A percentile compares a stretch with the other conserved stretches of the same genome.
These are phyloP conservation scores for Stephania cephalantha DNA, from an alignment of 164 flowering plant species.

Conservation along the genomic window DNA sequence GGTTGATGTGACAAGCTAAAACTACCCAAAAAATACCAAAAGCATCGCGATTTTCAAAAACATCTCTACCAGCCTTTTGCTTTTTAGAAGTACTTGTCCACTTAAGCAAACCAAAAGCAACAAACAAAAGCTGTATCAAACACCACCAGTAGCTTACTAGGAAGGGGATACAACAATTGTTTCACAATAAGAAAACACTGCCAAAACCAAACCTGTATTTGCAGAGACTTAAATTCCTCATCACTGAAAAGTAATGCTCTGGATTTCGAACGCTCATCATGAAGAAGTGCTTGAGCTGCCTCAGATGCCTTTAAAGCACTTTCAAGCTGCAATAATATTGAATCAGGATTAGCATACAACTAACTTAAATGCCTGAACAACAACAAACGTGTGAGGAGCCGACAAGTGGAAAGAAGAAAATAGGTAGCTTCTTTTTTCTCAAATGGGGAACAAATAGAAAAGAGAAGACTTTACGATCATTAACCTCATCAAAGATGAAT, in stretches of 20 bases:
- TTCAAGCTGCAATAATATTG: conserved; percentile 44
- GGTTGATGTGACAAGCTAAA: too few relatives aligned
- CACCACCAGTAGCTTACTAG: too few relatives aligned
- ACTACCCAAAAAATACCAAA: too few relatives aligned
- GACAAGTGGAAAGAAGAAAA: background rate
- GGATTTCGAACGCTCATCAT: conserved; percentile 59
- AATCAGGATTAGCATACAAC: background rate
- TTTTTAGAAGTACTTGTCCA: too few relatives aligned
- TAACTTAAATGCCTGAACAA: background rate
- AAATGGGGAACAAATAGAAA: too few relatives aligned
- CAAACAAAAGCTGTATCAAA: too few relatives aligned
- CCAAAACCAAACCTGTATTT: conserved; percentile 56
- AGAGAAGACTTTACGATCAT: too few relatives aligned
- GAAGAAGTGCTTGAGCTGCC: conserved; percentile 52
- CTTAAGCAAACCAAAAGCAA: too few relatives aligned
- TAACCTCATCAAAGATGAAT: background rate
- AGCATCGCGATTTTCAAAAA: too few relatives aligned
- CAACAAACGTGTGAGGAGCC: background rate
- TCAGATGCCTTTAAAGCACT: conserved; percentile 74
- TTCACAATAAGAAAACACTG: too few relatives aligned
- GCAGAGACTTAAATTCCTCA: conserved; percentile 75
- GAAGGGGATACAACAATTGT: too few relatives aligned
- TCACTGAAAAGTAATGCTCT: conserved; percentile 50
- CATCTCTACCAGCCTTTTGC: too few relatives aligned
- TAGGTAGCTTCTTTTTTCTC: background rate